A percentile compares a stretch with the other conserved stretches of the same genome.
Evolutionary conservation across 2,329 filamentous ascomycete genomes (phyloP).

Genomic region (Diaporthe velutina): DNA sequence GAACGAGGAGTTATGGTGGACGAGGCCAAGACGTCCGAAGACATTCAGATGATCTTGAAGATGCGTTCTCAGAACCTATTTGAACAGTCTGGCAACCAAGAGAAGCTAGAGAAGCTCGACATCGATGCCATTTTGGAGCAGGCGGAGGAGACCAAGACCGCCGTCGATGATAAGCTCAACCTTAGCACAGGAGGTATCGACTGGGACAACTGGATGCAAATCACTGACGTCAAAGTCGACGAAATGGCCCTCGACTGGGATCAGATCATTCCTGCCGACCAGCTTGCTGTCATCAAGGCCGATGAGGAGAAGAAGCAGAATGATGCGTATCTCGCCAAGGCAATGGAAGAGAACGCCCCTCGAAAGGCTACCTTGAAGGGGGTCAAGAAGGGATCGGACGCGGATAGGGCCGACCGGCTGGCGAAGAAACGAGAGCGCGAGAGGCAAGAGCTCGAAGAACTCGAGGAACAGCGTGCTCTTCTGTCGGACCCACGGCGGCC

Average conservation of each 20-base stretch:
- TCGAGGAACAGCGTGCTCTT: constrained; percentile 80
- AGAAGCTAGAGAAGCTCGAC: constrained; percentile 95
- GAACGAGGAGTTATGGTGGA: constrained; percentile 81
- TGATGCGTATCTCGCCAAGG: constrained; percentile 83
- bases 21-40: constrained; percentile 90
- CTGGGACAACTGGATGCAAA: constrained; percentile 96
- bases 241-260: constrained; percentile 88
- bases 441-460: constrained; percentile 77
- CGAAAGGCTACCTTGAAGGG: constrained; percentile 77
- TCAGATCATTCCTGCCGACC: constrained; percentile 95
- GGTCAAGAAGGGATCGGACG: constrained; percentile 63
- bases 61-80: constrained; percentile 99
- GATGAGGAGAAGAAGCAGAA: constrained; percentile 89
- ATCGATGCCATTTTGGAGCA: constrained; percentile 98
- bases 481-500: constrained; percentile 89
- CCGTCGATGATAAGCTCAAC: constrained; percentile 90
- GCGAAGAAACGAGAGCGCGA: constrained; percentile 76
- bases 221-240: constrained; percentile 97
- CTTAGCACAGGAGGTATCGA: constrained; percentile 88
- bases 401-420: constrained; percentile 74
- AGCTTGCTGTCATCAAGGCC: constrained; percentile 88
- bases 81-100: constrained; percentile 95
- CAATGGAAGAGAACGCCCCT: constrained; percentile 88
- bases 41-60: constrained; percentile 96
- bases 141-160: constrained; percentile 96